Conservation (phyloP, 2,329 filamentous ascomycete genomes). For the Fusarium sp. region DNA sequence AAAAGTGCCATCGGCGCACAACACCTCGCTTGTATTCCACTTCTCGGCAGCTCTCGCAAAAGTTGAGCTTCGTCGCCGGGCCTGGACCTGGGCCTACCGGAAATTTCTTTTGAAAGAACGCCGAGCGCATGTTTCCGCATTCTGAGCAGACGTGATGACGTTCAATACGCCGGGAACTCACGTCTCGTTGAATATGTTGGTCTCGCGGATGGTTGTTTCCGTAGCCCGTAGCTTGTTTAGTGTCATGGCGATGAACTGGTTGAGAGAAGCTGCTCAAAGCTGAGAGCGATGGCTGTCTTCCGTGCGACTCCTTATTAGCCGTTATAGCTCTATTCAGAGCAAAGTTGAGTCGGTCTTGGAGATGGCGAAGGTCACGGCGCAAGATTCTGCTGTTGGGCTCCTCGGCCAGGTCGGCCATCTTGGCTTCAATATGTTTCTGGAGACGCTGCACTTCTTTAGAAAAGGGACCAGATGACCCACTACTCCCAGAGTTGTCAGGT, state of each 20-base stretch:
- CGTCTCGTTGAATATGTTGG: conserved; percentile 14
- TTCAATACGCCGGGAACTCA: conserved; percentile 33
- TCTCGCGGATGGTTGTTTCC: background rate
- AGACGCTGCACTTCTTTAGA: conserved; percentile 41
- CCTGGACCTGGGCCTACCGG: conserved; percentile 37
- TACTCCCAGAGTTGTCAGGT: background rate
- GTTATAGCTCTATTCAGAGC: conserved; percentile 44
- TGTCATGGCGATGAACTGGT: background rate
- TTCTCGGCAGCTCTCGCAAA: conserved; percentile 51
- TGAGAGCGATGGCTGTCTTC: background rate
- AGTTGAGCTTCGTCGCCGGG: conserved; percentile 46
- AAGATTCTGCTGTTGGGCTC: conserved; percentile 38
- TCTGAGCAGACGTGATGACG: conserved; percentile 51
- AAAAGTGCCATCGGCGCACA: conserved; percentile 52
- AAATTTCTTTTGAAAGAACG: conserved; percentile 49
- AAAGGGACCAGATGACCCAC: conserved; percentile 8
- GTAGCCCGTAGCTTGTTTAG: background rate
- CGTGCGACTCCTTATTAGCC: background rate
- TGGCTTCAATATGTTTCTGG: conserved; percentile 44
- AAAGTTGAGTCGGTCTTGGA: conserved; percentile 47
- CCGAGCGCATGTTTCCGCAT: conserved; percentile 52
- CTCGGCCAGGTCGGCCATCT: conserved; percentile 39
- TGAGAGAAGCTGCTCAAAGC: conserved; percentile 6
- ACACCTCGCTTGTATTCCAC: conserved; percentile 37
- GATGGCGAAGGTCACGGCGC: conserved; percentile 38